Evolutionary conservation across 768 basidiomycete species (phyloP), one percentile per base, ranked within the genome.

Genomic region (Suillus bovinus): DNA sequence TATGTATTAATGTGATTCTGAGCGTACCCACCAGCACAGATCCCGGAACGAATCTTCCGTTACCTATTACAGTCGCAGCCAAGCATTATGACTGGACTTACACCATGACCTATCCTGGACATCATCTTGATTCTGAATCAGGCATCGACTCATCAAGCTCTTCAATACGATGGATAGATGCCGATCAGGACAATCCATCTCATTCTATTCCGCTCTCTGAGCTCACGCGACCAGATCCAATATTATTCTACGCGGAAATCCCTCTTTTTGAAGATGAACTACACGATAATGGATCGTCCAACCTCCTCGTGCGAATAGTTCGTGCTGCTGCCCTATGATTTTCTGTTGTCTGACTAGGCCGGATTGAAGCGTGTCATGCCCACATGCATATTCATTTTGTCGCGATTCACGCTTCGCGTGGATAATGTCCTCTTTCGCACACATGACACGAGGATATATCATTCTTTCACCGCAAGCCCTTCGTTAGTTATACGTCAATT

Each of bases 81-180:
- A 97, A 96, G 68, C 90, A 89, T 0, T 98, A 93, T 74, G 97
- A 99, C 71, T 99, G 97, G 97, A 99, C 97, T 13, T 99, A 97
- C 73, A 97, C 96, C 3, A 93, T 94, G 2, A 86, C 83, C 4
- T 95, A 98, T 67, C 69, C 86, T 0, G 97, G 96, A 0, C 86
- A 89, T 66, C 67, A 64, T 22, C 61, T 57, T 24, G 36, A 57
- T 14, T 27, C 20, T 11, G 54, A 9, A 10, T 10, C 24, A 27
- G 50, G 22, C 6, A 17, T 33, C 4, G 49, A 64, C 9, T 39
- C 34, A 5, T 63, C 73, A 0, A 67, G 69, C 20, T 66, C 60
- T 39, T 63, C 67, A 3, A 66, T 70, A 38, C 61, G 66, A 2
- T 91, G 90, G 88, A 71, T 63, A 22, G 72, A 82, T 31, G 85